Evolutionary conservation across 441 rosid genomes (phyloP).

Genomic region (Metrosideros polymorpha): DNA sequence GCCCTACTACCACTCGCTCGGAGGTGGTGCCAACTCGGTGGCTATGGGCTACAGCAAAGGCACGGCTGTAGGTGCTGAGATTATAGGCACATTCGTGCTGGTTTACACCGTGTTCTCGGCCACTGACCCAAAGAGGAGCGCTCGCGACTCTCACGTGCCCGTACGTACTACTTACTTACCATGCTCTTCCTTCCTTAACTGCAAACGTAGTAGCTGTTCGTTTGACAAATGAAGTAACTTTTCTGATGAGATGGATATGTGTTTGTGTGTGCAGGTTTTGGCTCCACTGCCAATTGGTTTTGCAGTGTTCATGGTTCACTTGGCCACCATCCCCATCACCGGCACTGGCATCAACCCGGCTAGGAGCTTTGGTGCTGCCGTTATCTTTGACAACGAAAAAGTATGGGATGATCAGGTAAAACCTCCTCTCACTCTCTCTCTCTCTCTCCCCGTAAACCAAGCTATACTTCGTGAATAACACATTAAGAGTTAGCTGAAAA

Average conservation of each 20-base stretch:
- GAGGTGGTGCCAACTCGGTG: constrained; percentile 66
- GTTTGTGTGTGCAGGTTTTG: constrained; percentile 32
- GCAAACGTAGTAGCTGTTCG: neutral
- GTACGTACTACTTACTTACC: constrained; percentile 16
- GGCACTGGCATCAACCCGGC: constrained; percentile 98
- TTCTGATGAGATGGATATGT: neutral
- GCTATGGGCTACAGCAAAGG: constrained; percentile 51
- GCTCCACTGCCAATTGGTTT: constrained; percentile 86
- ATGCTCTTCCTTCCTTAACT: neutral
- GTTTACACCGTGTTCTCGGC: constrained; percentile 86
- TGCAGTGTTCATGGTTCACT: constrained; percentile 81
- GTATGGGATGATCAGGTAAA: constrained; percentile 66
- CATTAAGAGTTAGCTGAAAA: neutral
- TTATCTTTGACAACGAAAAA: constrained; percentile 48
- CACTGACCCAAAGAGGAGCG: constrained; percentile 80
- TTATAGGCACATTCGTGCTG: constrained; percentile 49
- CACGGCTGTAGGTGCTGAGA: constrained; percentile 73
- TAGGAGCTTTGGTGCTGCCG: constrained; percentile 86
- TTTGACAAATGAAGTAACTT: constrained; percentile 18
- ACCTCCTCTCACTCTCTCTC: too few species aligned
- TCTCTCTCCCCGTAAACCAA: neutral
- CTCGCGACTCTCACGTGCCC: constrained; percentile 82
- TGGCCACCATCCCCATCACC: constrained; percentile 87
- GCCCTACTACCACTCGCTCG: constrained; percentile 33
- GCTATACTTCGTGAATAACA: neutral